These are phyloP conservation scores for Nothophytophthora sp. DNA, from an alignment of 352 stramenopile genomes.

Conservation along the genomic window DNA sequence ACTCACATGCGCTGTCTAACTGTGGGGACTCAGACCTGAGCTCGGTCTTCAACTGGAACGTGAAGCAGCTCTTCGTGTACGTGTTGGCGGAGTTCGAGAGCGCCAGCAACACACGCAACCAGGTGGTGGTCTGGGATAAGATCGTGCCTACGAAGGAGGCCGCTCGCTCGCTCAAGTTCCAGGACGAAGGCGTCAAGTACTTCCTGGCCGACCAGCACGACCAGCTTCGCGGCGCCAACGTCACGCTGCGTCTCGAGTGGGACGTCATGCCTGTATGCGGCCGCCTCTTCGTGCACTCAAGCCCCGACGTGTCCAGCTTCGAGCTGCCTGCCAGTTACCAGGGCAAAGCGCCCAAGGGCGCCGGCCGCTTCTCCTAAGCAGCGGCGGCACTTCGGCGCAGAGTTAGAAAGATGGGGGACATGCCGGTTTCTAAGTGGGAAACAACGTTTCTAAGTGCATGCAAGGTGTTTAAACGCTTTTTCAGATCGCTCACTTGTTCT, in stretches of 20 bases:
- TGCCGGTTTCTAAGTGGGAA: neutral
- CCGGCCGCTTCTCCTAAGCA: conserved; percentile 28
- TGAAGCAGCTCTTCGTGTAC: conserved; percentile 91
- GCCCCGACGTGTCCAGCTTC: conserved; percentile 51
- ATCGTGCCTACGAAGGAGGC: conserved; percentile 73
- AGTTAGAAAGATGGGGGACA: conserved; percentile 11
- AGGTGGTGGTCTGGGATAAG: conserved; percentile 88
- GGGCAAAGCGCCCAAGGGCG: conserved; percentile 54
- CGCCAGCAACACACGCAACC: conserved; percentile 61
- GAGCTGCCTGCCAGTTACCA: conserved; percentile 66
- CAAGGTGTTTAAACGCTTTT: conserved; percentile 2
- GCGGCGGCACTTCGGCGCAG: neutral
- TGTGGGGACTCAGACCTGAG: conserved; percentile 48
- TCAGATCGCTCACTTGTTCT: conserved; percentile 44
- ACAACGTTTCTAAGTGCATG: conserved; percentile 2
- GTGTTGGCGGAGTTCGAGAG: conserved; percentile 82
- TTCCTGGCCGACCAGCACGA: conserved; percentile 81
- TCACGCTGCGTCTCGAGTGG: conserved; percentile 83
- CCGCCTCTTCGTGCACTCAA: conserved; percentile 68
- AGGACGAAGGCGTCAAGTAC: conserved; percentile 80
- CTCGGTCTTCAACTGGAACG: conserved; percentile 92
- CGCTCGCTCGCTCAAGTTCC: conserved; percentile 46
- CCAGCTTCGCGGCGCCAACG: conserved; percentile 74
- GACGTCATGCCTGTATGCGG: conserved; percentile 88
- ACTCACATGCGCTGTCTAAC: neutral